Percentiles rank a stretch among this genome's conserved stretches.
These are phyloP conservation scores for Colletotrichum eremochloae DNA, from an alignment of 2,329 filamentous ascomycete species.

Conservation along the genomic window DNA sequence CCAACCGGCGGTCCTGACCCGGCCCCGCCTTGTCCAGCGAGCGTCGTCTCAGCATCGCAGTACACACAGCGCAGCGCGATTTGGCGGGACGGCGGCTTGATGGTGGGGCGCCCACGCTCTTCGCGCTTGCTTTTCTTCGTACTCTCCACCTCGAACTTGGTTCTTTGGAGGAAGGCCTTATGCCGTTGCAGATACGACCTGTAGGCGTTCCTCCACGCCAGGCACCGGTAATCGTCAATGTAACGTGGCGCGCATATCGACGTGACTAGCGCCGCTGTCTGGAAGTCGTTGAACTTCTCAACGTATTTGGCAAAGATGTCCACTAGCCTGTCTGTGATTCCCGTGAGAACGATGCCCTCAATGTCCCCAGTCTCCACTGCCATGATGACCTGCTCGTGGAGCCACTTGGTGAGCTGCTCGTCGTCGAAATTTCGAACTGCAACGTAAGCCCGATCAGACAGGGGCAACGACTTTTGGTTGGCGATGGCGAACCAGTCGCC, in stretches of 20 bases:
- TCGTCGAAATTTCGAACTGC: slow-evolving; percentile 77
- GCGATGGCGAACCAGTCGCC: slow-evolving; percentile 83
- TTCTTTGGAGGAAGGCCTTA: slow-evolving; percentile 79
- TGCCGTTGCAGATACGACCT: slow-evolving; percentile 79
- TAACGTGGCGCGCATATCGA: slow-evolving; percentile 82
- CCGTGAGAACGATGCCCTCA: slow-evolving; percentile 82
- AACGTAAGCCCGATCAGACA: slow-evolving; percentile 80
- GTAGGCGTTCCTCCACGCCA: slow-evolving; percentile 80
- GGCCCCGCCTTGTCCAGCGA: slow-evolving; percentile 38
- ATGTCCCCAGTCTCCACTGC: slow-evolving; percentile 77
- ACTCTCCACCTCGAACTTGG: slow-evolving; percentile 83
- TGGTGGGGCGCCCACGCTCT: slow-evolving; percentile 67
- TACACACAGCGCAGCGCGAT: slow-evolving; percentile 83
- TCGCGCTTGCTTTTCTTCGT: slow-evolving; percentile 75
- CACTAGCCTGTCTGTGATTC: slow-evolving; percentile 78
- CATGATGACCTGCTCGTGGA: slow-evolving; percentile 73
- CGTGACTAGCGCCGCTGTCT: slow-evolving; percentile 82
- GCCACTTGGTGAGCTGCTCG: slow-evolving; percentile 74
- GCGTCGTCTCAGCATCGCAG: slow-evolving; percentile 73
- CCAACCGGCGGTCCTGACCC: slow-evolving; percentile 38
- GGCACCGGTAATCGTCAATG: slow-evolving; percentile 81
- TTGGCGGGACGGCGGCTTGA: slow-evolving; percentile 76
- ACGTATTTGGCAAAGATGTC: slow-evolving; percentile 84
- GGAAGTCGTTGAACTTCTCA: slow-evolving; percentile 80
- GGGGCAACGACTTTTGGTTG: slow-evolving; percentile 78